Evolutionary conservation across 2,329 filamentous ascomycete genomes (phyloP).

Genomic region (Lasiodiplodia hormozganensis): DNA sequence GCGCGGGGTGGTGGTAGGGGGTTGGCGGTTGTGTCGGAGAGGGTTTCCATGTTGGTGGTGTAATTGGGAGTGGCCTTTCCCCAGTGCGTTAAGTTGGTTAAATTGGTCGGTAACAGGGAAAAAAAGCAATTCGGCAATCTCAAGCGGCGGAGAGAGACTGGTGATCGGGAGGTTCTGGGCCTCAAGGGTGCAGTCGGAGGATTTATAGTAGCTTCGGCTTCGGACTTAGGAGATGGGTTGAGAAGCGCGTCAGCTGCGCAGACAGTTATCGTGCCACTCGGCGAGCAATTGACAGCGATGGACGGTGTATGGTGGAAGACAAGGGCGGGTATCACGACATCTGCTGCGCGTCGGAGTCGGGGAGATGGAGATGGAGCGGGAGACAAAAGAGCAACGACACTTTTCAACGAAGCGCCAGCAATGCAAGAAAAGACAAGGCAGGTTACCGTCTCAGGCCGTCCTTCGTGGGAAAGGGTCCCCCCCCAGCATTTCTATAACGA

Average conservation of each 20-base stretch:
- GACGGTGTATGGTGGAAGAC: constrained; percentile 11
- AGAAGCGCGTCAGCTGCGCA: neutral
- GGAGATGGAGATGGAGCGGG: neutral
- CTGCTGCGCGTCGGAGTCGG: constrained; percentile 1
- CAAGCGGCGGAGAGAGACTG: neutral
- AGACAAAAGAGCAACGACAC: neutral
- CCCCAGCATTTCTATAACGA: neutral
- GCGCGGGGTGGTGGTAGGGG: neutral
- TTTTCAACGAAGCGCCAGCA: too few relatives aligned
- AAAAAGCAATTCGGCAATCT: neutral
- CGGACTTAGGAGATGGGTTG: neutral
- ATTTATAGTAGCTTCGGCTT: neutral
- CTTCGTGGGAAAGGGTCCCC: neutral
- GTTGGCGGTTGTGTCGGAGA: neutral
- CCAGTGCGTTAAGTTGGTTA: neutral
- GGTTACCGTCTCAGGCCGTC: neutral
- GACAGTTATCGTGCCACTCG: neutral
- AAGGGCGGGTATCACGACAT: constrained; percentile 26
- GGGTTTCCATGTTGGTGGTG: neutral
- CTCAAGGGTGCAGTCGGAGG: neutral
- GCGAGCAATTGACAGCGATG: neutral
- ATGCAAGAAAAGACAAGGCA: neutral
- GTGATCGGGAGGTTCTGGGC: neutral
- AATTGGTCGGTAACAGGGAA: neutral
- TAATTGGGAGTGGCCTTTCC: neutral